Percentiles rank a stretch among this genome's conserved stretches.
phyloP scores from a whole-genome alignment of 768 basidiomycete genomes.

The Amanita thiersii region DNA sequence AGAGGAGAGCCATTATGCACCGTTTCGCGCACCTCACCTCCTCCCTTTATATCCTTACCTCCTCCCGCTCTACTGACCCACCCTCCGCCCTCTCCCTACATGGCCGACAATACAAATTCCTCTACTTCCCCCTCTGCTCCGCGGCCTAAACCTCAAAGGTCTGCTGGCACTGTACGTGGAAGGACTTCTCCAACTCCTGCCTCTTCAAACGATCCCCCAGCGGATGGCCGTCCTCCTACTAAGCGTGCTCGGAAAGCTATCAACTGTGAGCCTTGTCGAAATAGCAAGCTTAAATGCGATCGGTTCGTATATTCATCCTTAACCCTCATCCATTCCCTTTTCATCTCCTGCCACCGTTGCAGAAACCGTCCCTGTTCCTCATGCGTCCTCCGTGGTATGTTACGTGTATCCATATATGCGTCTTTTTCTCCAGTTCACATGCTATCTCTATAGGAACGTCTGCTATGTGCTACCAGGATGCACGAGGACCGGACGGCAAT shows the following conservation, averaged over 20 bases:
- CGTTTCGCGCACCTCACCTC: conserved; percentile 9
- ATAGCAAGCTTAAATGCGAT: conserved; percentile 85
- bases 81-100: conserved; percentile 16
- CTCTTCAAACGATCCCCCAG: conserved; percentile 30
- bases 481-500: conserved; percentile 50
- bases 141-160: conserved; percentile 33
- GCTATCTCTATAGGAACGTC: conserved; percentile 53
- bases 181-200: conserved; percentile 40
- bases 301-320: conserved; percentile 35
- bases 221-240: conserved; percentile 58
- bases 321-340: conserved; percentile 4
- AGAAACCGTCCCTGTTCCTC: conserved; percentile 87
- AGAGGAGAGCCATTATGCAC: conserved; percentile 8
- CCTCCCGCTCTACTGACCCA: conserved; percentile 11
- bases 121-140: conserved; percentile 28
- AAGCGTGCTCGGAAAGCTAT: conserved; percentile 84
- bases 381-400: conserved; percentile 72
- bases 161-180: conserved; percentile 37
- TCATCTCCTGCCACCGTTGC: conserved; percentile 12
- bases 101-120: conserved; percentile 30
- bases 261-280: conserved; percentile 84
- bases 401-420: conserved; percentile 6
- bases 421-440: conserved; percentile 14
- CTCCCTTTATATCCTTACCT: conserved; percentile 19
- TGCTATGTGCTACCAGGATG: conserved; percentile 74